phyloP scores from a whole-genome alignment of 108 stramenopile genomes.

The Licmophora abbreviata region DNA sequence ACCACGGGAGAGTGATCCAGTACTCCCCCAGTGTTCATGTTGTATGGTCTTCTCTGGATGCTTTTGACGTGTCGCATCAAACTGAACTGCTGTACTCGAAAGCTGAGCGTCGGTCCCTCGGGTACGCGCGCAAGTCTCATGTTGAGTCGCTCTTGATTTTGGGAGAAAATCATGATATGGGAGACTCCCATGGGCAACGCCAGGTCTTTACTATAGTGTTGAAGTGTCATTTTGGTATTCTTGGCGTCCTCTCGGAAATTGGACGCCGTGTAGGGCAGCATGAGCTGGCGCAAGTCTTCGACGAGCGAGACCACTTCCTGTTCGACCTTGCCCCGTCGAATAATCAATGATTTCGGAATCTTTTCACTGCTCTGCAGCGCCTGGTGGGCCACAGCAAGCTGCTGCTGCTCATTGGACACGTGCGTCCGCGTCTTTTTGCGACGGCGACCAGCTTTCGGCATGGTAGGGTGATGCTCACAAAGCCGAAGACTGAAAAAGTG shows the following conservation, averaged over 20 bases:
- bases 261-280: constrained; percentile 94
- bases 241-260: constrained; percentile 89
- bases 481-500: no score
- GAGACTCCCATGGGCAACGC: constrained; percentile 87
- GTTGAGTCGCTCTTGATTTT: constrained; percentile 73
- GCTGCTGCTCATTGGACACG: constrained; percentile 9
- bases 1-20: constrained; percentile 82
- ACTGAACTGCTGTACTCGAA: constrained; percentile 85
- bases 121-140: constrained; percentile 87
- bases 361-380: no score
- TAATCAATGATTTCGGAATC: constrained; percentile 5
- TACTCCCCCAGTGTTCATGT: constrained; percentile 49
- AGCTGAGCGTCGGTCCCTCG: constrained; percentile 90
- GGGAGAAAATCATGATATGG: constrained; percentile 87
- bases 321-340: constrained; percentile 76
- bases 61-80: constrained; percentile 76
- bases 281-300: constrained; percentile 82
- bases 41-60: constrained; percentile 83
- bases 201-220: constrained; percentile 66
- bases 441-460: constrained; percentile 63
- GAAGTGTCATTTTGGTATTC: constrained; percentile 64
- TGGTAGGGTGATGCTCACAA: constrained; percentile 5
- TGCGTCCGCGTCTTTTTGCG: constrained; percentile 86
- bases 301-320: constrained; percentile 77
- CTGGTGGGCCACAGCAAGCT: background rate